Conservation (phyloP, 140 eudicot species). For the Cichorium intybus region DNA sequence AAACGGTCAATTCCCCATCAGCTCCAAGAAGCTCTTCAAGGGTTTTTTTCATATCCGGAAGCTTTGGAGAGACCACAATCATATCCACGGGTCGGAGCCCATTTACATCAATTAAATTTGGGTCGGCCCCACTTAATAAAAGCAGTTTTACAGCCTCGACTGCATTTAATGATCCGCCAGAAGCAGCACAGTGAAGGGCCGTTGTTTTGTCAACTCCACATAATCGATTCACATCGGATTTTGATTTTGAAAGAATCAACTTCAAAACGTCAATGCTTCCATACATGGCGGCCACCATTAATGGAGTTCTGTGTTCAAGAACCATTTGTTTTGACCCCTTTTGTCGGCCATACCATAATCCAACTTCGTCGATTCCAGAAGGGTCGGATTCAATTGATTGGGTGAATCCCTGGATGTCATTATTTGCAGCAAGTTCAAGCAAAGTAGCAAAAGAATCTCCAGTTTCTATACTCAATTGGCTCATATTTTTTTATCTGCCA, state of each 20-base stretch:
- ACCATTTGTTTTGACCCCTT: constrained; percentile 72
- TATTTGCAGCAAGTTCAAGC: constrained; percentile 71
- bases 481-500: constrained; percentile 28
- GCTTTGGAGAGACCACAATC: constrained; percentile 46
- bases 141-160: constrained; percentile 42
- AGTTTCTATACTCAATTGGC: constrained; percentile 44
- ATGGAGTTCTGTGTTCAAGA: constrained; percentile 57
- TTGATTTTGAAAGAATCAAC: constrained; percentile 42
- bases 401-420: constrained; percentile 48
- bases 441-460: constrained; percentile 57
- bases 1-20: constrained; percentile 5
- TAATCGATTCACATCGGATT: constrained; percentile 43
- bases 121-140: constrained; percentile 54
- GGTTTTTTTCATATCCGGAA: constrained; percentile 27
- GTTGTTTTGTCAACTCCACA: constrained; percentile 56
- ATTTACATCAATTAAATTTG: constrained; percentile 42
- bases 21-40: constrained; percentile 45
- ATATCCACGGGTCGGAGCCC: constrained; percentile 54
- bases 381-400: constrained; percentile 33
- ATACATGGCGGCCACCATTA: constrained; percentile 71
- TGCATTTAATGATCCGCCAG: constrained; percentile 55
- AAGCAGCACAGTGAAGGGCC: constrained; percentile 71
- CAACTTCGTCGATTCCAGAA: constrained; percentile 49
- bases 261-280: constrained; percentile 58
- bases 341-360: constrained; percentile 62